Evolutionary conservation across 2,329 filamentous ascomycete genomes (phyloP).

Genomic region (Fusarium chuoi): DNA sequence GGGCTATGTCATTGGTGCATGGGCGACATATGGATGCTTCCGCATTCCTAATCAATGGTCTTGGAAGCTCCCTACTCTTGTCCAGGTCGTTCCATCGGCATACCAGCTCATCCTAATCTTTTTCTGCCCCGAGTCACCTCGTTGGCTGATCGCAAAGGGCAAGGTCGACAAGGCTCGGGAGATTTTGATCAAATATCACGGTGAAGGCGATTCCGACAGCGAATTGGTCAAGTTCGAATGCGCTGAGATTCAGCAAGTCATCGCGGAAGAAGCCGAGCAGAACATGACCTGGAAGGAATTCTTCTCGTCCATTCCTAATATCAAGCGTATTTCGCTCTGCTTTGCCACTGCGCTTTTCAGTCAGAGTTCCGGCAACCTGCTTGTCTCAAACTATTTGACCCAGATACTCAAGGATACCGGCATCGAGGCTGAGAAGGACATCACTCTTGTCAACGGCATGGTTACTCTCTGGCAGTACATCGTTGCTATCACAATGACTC

Average conservation of each 20-base stretch:
- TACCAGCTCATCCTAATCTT: constrained; percentile 57
- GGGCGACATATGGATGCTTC: constrained; percentile 41
- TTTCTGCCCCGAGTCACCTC: constrained; percentile 68
- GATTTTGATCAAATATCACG: constrained; percentile 64
- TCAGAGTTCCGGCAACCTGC: constrained; percentile 54
- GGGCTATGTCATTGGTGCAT: constrained; percentile 37
- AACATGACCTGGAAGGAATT: constrained; percentile 57
- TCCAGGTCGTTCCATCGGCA: constrained; percentile 59
- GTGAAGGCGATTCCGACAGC: constrained; percentile 56
- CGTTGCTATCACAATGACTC: constrained; percentile 51
- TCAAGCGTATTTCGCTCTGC: constrained; percentile 54
- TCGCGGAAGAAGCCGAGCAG: constrained; percentile 55
- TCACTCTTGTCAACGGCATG: constrained; percentile 55
- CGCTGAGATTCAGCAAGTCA: constrained; percentile 60
- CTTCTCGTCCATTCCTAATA: constrained; percentile 51
- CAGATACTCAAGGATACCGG: constrained; percentile 54
- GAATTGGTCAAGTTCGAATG: constrained; percentile 60
- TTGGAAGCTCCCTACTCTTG: constrained; percentile 55
- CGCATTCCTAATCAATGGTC: constrained; percentile 35
- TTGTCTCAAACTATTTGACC: constrained; percentile 56
- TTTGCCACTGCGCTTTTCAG: constrained; percentile 54
- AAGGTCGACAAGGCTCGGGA: constrained; percentile 59
- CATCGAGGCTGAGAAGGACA: constrained; percentile 50
- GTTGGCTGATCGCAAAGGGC: constrained; percentile 66
- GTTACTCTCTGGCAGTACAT: constrained; percentile 56